Percentiles rank a stretch among this genome's conserved stretches.
These are phyloP conservation scores for Plasmodium relictum DNA, from an alignment of 169 alveolate genomes.

Conservation along the genomic window DNA sequence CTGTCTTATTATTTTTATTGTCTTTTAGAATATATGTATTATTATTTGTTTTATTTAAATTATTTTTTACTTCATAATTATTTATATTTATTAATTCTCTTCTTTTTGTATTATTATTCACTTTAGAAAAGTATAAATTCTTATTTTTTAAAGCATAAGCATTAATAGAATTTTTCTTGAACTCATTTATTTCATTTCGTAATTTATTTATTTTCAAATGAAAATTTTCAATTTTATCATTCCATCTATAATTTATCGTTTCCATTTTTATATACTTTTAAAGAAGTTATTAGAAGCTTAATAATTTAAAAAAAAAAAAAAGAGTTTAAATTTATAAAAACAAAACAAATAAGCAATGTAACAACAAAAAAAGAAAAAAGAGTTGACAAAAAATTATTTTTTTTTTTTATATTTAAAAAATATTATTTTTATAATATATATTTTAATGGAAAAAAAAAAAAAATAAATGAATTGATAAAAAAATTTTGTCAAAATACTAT, in stretches of 20 bases:
- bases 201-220: slow-evolving; percentile 53
- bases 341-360: too few relatives aligned
- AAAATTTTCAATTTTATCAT: slow-evolving; percentile 34
- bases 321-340: too few relatives aligned
- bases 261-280: slow-evolving; percentile 53
- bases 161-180: slow-evolving; percentile 33
- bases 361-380: too few relatives aligned
- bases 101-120: slow-evolving; percentile 28
- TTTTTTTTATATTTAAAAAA: too few relatives aligned
- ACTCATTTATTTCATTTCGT: slow-evolving; percentile 33
- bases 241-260: slow-evolving; percentile 44
- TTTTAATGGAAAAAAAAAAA: too few relatives aligned
- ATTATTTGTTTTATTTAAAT: slow-evolving; percentile 23
- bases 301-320: too few relatives aligned
- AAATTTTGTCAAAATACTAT: too few relatives aligned
- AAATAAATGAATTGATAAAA: too few relatives aligned
- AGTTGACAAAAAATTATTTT: too few relatives aligned
- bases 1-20: slow-evolving; percentile 11
- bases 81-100: slow-evolving; percentile 63
- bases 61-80: slow-evolving; percentile 28
- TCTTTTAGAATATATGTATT: slow-evolving; percentile 16
- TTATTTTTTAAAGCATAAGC: slow-evolving; percentile 14
- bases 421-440: too few relatives aligned
- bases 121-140: slow-evolving; percentile 11
- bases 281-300: too few relatives aligned